A percentile compares a stretch with the other conserved stretches of the same genome.
Evolutionary conservation across 352 stramenopile genomes (phyloP).

Genomic region (Globisporangium nodosum): DNA sequence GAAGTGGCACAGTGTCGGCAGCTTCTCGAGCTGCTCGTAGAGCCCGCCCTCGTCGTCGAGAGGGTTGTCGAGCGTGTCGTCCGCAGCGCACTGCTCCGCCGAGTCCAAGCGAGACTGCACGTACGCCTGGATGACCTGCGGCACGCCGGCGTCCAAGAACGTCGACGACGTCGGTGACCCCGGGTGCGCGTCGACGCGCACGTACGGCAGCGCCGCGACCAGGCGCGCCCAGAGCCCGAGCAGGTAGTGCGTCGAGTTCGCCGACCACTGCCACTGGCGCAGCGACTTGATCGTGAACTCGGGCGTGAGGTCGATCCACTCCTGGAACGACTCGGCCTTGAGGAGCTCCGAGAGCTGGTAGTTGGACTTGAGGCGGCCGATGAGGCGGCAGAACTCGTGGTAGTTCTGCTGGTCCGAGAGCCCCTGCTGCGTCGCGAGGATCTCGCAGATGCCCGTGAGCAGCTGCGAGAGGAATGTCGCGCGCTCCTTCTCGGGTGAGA

Average conservation of each 20-base stretch:
- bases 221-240: slow-evolving; percentile 95
- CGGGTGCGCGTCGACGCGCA: slow-evolving; percentile 69
- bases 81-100: slow-evolving; percentile 90
- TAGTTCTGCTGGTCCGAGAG: slow-evolving; percentile 98
- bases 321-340: slow-evolving; percentile 94
- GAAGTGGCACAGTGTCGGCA: slow-evolving; percentile 96
- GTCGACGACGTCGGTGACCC: slow-evolving; percentile 49
- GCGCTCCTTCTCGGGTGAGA: slow-evolving; percentile 95
- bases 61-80: slow-evolving; percentile 94
- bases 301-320: slow-evolving; percentile 95
- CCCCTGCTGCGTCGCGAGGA: slow-evolving; percentile 94
- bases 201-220: slow-evolving; percentile 95
- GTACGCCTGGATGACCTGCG: slow-evolving; percentile 94
- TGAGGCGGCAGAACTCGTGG: slow-evolving; percentile 97
- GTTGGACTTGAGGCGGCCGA: slow-evolving; percentile 97
- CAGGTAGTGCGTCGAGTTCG: slow-evolving; percentile 96
- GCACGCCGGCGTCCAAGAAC: slow-evolving; percentile 69
- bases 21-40: slow-evolving; percentile 95
- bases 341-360: slow-evolving; percentile 98
- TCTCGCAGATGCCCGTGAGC: slow-evolving; percentile 91
- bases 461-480: slow-evolving; percentile 91
- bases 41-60: slow-evolving; percentile 95
- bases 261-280: slow-evolving; percentile 93
- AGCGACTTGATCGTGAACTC: slow-evolving; percentile 97
- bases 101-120: slow-evolving; percentile 94